phyloP scores from a whole-genome alignment of 306 rosid genomes.

The Herpetospermum pedunculosum region DNA sequence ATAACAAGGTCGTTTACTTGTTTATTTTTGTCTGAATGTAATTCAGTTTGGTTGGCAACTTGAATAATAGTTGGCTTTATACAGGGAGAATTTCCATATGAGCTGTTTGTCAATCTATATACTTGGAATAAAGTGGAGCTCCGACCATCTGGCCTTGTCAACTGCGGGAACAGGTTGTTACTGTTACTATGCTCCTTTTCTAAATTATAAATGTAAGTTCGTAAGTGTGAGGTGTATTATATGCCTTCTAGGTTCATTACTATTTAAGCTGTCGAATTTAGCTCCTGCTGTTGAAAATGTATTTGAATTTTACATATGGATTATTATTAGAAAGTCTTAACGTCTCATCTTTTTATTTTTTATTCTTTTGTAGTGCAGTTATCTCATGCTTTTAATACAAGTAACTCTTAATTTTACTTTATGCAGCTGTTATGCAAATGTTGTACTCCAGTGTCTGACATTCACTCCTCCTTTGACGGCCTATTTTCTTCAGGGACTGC shows the following conservation, averaged over 20 bases:
- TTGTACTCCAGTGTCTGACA: slow-evolving; percentile 87
- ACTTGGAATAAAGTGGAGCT: slow-evolving; percentile 16
- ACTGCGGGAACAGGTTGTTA: slow-evolving; percentile 15
- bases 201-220: background rate
- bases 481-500: slow-evolving; percentile 78
- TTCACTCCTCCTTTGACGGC: slow-evolving; percentile 88
- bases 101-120: slow-evolving; percentile 9
- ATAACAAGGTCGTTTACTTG: slow-evolving; percentile 37
- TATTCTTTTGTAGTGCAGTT: background rate
- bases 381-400: background rate
- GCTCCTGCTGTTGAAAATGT: too few relatives aligned
- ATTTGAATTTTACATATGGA: too few relatives aligned
- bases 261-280: background rate
- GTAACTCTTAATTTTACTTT: background rate
- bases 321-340: too few relatives aligned
- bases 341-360: background rate
- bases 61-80: background rate
- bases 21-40: background rate
- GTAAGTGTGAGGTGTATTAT: background rate
- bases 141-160: slow-evolving; percentile 15
- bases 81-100: slow-evolving; percentile 9
- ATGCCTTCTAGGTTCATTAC: background rate
- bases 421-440: slow-evolving; percentile 93
- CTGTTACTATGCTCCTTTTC: background rate
- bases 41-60: background rate